Evolutionary conservation across 2,329 filamentous ascomycete species (phyloP).

Genomic region (Diaporthe amygdali): DNA sequence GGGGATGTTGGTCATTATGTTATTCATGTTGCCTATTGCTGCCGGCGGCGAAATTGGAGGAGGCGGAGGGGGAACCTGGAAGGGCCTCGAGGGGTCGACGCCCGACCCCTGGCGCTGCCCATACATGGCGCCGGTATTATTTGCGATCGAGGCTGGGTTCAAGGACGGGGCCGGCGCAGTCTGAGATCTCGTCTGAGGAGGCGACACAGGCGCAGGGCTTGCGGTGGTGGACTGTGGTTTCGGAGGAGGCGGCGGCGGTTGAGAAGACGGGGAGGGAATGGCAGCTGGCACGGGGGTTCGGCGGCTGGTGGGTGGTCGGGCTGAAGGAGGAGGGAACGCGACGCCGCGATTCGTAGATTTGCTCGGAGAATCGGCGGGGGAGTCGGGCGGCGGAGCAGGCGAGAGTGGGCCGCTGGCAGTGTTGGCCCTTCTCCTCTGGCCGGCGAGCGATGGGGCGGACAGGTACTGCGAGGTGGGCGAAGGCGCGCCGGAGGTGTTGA

Average conservation of each 20-base stretch:
- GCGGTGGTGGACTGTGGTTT: conserved; percentile 15
- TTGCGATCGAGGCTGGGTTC: conserved; percentile 32
- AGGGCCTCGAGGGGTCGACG: conserved; percentile 56
- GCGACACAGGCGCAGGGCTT: conserved; percentile 15
- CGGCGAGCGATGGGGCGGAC: conserved; percentile 17
- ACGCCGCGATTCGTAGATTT: conserved; percentile 1
- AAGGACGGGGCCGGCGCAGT: conserved; percentile 5
- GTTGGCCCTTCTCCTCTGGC: conserved; percentile 22
- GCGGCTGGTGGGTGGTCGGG: conserved; percentile 3
- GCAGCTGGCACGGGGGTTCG: background rate
- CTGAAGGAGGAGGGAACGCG: background rate
- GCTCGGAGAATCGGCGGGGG: conserved; percentile 16
- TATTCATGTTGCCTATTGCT: conserved; percentile 47
- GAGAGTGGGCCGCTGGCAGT: conserved; percentile 26
- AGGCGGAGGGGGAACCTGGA: conserved; percentile 58
- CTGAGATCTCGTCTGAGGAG: conserved; percentile 8
- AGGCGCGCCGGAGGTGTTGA: background rate
- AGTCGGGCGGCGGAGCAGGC: conserved; percentile 16
- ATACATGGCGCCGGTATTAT: conserved; percentile 50
- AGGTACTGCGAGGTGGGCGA: conserved; percentile 16
- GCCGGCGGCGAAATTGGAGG: conserved; percentile 58
- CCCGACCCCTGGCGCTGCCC: conserved; percentile 54
- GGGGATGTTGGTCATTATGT: conserved; percentile 53
- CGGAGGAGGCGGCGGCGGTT: conserved; percentile 15
- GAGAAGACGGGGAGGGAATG: background rate